Conservation (phyloP, 768 basidiomycete species). For the Lactarius deliciosus region DNA sequence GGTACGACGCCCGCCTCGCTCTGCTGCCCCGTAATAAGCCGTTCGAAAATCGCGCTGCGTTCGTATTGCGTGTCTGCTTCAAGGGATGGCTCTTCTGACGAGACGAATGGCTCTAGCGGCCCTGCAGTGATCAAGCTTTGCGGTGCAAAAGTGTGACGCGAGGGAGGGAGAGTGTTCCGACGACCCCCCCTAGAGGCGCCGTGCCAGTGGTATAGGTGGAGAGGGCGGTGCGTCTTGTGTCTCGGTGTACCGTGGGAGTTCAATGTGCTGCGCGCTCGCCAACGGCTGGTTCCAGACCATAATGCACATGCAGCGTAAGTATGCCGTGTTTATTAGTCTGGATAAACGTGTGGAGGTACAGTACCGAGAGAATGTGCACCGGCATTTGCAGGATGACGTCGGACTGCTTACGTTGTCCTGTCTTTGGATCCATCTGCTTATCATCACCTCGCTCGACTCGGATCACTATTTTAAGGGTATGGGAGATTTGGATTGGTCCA, state of each 20-base stretch:
- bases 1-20: slow-evolving; percentile 81
- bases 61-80: slow-evolving; percentile 42
- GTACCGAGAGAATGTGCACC: slow-evolving; percentile 81
- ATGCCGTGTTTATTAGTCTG: background rate
- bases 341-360: slow-evolving; percentile 35
- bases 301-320: background rate
- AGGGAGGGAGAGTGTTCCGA: background rate
- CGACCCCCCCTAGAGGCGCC: background rate
- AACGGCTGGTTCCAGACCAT: slow-evolving; percentile 6
- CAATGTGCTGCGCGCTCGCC: slow-evolving; percentile 15
- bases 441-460: slow-evolving; percentile 84
- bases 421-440: slow-evolving; percentile 54
- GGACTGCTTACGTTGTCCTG: slow-evolving; percentile 76
- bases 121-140: background rate
- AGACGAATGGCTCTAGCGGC: background rate
- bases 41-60: slow-evolving; percentile 56
- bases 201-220: background rate
- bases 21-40: slow-evolving; percentile 80
- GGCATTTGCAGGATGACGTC: slow-evolving; percentile 87
- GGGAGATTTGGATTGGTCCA: slow-evolving; percentile 73
- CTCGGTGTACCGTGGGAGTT: slow-evolving; percentile 20
- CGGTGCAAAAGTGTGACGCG: background rate
- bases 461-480: slow-evolving; percentile 78
- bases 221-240: background rate
- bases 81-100: slow-evolving; percentile 11